Evolutionary conservation across 345 rosid species (phyloP).

Genomic region (Eucalyptus pumila): DNA sequence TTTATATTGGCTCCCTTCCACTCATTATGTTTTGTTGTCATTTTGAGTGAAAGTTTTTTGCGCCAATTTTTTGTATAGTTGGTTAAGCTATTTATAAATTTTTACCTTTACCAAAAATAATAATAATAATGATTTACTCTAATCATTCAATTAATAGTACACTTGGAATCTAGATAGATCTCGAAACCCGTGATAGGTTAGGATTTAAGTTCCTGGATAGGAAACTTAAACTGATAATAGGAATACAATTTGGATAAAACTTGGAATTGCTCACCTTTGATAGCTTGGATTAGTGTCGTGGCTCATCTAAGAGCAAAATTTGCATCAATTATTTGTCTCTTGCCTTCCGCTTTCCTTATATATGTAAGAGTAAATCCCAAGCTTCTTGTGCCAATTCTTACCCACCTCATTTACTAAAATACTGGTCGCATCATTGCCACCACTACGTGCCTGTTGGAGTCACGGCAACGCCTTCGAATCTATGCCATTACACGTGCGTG

Average conservation of each 20-base stretch:
- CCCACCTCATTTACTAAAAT: not conserved
- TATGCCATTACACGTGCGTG: not conserved
- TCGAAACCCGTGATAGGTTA: accelerated
- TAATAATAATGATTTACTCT: too few relatives aligned
- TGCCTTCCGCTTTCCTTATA: not conserved
- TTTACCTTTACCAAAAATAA: too few relatives aligned
- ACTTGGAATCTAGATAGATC: too few relatives aligned
- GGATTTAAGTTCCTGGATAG: accelerated
- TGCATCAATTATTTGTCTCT: not conserved
- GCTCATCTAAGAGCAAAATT: not conserved
- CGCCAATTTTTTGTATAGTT: too few relatives aligned
- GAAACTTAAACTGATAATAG: accelerated
- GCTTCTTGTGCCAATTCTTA: too few relatives aligned
- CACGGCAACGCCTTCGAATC: not conserved
- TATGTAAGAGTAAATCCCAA: not conserved
- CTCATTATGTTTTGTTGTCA: too few relatives aligned
- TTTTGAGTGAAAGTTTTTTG: too few relatives aligned
- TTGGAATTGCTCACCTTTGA: accelerated
- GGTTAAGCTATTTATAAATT: too few relatives aligned
- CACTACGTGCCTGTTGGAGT: not conserved
- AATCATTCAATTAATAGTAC: too few relatives aligned
- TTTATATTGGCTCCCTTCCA: too few relatives aligned
- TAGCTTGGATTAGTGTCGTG: not conserved
- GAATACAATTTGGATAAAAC: too few relatives aligned
- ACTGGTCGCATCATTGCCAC: not conserved